A percentile compares a stretch with the other conserved stretches of the same genome.
These are phyloP conservation scores for Calocera viscosa DNA, from an alignment of 768 basidiomycete genomes.

Conservation along the genomic window DNA sequence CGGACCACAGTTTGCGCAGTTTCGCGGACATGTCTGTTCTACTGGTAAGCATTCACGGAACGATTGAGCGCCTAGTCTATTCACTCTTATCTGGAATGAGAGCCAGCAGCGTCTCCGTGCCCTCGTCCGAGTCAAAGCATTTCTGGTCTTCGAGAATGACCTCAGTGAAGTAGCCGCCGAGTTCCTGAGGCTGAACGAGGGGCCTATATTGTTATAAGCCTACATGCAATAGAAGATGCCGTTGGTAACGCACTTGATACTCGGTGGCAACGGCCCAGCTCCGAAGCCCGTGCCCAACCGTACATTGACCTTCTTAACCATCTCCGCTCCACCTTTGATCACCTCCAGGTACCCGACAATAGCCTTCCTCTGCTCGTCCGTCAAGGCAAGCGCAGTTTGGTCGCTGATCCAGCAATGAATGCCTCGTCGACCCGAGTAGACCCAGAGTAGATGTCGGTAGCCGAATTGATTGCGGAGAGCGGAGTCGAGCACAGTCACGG, in stretches of 20 bases:
- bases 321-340: conserved; percentile 66
- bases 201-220: not conserved
- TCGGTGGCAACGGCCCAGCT: conserved; percentile 50
- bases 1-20: conserved; percentile 50
- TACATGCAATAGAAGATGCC: not conserved
- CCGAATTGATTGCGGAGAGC: conserved; percentile 82
- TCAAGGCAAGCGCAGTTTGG: conserved; percentile 70
- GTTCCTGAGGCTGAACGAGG: conserved; percentile 11
- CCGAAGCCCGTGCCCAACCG: conserved; percentile 29
- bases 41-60: not conserved
- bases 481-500: conserved; percentile 73
- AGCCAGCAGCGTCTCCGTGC: conserved; percentile 61
- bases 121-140: conserved; percentile 56
- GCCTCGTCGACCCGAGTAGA: conserved; percentile 95
- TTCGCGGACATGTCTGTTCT: conserved; percentile 30
- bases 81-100: conserved; percentile 54
- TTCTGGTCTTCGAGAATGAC: conserved; percentile 75
- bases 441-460: conserved; percentile 84
- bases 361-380: conserved; percentile 79
- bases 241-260: conserved; percentile 45
- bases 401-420: conserved; percentile 98
- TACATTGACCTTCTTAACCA: conserved; percentile 70
- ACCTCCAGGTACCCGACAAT: conserved; percentile 82
- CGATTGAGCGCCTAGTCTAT: conserved; percentile 7
- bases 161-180: conserved; percentile 46